A percentile compares a stretch with the other conserved stretches of the same genome.
Evolutionary conservation across 1,284 basidiomycete genomes (phyloP).

Genomic region (Stereum hirsutum): DNA sequence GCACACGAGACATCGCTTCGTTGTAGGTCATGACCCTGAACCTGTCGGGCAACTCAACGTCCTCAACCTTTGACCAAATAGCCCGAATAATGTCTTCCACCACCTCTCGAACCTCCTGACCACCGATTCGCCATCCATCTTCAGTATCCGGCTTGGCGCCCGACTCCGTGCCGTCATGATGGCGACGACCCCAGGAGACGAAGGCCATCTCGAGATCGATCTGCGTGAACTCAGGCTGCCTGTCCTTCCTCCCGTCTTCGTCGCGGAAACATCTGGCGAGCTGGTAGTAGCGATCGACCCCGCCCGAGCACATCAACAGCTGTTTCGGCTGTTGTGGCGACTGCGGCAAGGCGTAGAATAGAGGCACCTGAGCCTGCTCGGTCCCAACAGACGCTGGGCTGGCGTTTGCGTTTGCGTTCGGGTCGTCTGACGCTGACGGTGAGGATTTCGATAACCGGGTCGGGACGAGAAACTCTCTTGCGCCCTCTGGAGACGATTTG

Average conservation of each 20-base stretch:
- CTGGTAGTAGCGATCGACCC: slow-evolving; percentile 85
- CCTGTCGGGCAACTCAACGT: slow-evolving; percentile 41
- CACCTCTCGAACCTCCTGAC: slow-evolving; percentile 65
- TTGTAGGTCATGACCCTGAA: slow-evolving; percentile 81
- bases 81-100: slow-evolving; percentile 64
- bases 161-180: too few relatives aligned
- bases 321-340: slow-evolving; percentile 97
- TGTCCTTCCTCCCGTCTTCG: slow-evolving; percentile 89
- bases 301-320: slow-evolving; percentile 87
- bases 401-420: not conserved
- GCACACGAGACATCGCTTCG: slow-evolving; percentile 78
- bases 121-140: slow-evolving; percentile 76
- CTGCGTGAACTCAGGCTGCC: slow-evolving; percentile 96
- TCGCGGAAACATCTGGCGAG: slow-evolving; percentile 93
- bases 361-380: slow-evolving; percentile 26
- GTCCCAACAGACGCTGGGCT: not conserved
- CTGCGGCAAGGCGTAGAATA: slow-evolving; percentile 88
- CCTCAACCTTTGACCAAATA: slow-evolving; percentile 68
- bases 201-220: slow-evolving; percentile 96
- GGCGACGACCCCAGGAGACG: slow-evolving; percentile 64
- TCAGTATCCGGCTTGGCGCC: slow-evolving; percentile 15
- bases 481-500: slow-evolving; percentile 90
- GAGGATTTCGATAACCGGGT: slow-evolving; percentile 44
- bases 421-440: slow-evolving; percentile 11
- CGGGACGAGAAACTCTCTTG: slow-evolving; percentile 91